Evolutionary conservation across 176 grass and related monocot species (phyloP).

Genomic region (Phoenix roebelenii): DNA sequence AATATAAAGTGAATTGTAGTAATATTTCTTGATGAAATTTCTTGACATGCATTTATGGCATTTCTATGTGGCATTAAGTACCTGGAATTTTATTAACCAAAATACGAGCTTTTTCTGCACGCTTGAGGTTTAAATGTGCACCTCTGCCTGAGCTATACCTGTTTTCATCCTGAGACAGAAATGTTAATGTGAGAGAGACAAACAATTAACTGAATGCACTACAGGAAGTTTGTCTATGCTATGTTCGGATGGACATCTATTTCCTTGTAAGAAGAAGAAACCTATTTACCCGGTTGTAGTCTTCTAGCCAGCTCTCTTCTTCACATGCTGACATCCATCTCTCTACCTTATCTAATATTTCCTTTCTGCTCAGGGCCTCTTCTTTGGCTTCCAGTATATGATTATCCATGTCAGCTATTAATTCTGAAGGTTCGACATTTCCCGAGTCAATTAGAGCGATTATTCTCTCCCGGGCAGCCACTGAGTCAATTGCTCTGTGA

Average conservation of each 20-base stretch:
- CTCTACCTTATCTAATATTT: conserved; percentile 95
- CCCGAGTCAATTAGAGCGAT: conserved; percentile 68
- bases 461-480: conserved; percentile 65
- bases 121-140: conserved; percentile 91
- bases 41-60: too few relatives aligned
- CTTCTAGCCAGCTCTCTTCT: conserved; percentile 99
- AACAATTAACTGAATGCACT: background rate
- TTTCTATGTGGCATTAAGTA: conserved; percentile 10
- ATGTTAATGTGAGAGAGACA: background rate
- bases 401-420: conserved; percentile 90
- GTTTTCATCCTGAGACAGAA: conserved; percentile 73
- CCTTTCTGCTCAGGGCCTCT: conserved; percentile 90
- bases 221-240: too few relatives aligned
- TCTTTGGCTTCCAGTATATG: conserved; percentile 92
- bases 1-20: too few relatives aligned
- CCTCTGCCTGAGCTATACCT: conserved; percentile 98
- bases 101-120: conserved; percentile 96
- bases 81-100: conserved; percentile 98
- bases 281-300: conserved; percentile 72
- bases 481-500: conserved; percentile 80
- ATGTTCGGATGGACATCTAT: too few relatives aligned
- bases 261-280: too few relatives aligned
- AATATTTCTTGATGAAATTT: too few relatives aligned
- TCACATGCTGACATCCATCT: conserved; percentile 98
- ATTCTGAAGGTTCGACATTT: conserved; percentile 84